Percentiles rank a stretch among this genome's conserved stretches.
These are phyloP conservation scores for Carallia brachiata DNA, from an alignment of 345 rosid genomes.

Conservation along the genomic window DNA sequence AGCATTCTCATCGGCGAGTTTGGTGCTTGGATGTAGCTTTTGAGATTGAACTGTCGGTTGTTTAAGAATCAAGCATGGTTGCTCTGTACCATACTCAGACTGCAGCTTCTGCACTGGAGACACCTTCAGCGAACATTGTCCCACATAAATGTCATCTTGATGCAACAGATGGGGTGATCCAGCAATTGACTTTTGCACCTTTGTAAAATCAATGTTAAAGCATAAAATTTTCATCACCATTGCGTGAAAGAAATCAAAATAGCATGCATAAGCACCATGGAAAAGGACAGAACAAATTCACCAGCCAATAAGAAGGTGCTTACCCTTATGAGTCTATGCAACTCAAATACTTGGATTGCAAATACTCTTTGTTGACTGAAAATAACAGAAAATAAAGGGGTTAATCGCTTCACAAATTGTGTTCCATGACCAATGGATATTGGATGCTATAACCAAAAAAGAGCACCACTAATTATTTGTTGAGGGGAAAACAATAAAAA, in stretches of 20 bases:
- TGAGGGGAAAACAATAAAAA: background rate
- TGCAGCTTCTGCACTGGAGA: slow-evolving; percentile 14
- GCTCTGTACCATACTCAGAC: slow-evolving; percentile 19
- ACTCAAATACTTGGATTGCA: slow-evolving; percentile 27
- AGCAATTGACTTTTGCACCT: slow-evolving; percentile 32
- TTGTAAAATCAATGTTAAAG: background rate
- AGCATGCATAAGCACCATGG: background rate
- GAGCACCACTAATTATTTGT: background rate
- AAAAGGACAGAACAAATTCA: slow-evolving; percentile 11
- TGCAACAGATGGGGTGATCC: slow-evolving; percentile 19
- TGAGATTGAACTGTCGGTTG: slow-evolving; percentile 23
- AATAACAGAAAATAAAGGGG: slow-evolving; percentile 25
- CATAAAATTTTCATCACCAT: slow-evolving; percentile 5
- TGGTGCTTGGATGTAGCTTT: slow-evolving; percentile 25
- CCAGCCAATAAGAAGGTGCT: background rate
- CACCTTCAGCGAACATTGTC: slow-evolving; percentile 10
- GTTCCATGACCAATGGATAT: background rate
- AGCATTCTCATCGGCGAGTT: slow-evolving; percentile 24
- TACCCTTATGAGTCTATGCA: slow-evolving; percentile 26
- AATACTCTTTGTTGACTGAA: slow-evolving; percentile 34
- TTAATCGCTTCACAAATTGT: slow-evolving; percentile 5
- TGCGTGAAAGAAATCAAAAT: slow-evolving; percentile 10
- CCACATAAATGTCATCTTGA: slow-evolving; percentile 7
- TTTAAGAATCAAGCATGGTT: slow-evolving; percentile 17
- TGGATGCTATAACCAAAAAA: background rate